Conservation (phyloP, 2,329 filamentous ascomycete species). For the Cladophialophora bantiana region DNA sequence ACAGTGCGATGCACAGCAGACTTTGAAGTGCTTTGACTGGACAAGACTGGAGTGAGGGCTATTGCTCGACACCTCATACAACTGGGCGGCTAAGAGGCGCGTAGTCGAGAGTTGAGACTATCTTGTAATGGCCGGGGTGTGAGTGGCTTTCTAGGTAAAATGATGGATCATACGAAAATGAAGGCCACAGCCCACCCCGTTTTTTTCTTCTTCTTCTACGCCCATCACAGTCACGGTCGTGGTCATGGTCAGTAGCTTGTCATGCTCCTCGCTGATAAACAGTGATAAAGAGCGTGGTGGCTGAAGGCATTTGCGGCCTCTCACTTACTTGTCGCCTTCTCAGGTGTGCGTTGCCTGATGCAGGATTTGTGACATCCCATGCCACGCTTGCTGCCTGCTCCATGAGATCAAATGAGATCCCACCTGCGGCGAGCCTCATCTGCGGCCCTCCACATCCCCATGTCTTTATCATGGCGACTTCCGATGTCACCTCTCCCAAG, state of each 20-base stretch:
- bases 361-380: neutral
- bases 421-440: neutral
- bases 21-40: neutral
- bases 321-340: neutral
- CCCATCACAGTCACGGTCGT: too few relatives aligned
- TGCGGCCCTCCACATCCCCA: neutral
- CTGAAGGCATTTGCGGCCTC: too few relatives aligned
- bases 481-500: neutral
- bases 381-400: neutral
- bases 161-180: too few relatives aligned
- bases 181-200: too few relatives aligned
- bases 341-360: neutral
- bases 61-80: neutral
- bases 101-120: neutral
- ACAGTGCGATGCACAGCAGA: neutral
- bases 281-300: too few relatives aligned
- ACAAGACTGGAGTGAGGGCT: neutral
- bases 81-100: slow-evolving; percentile 3
- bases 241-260: too few relatives aligned
- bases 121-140: too few relatives aligned
- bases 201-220: too few relatives aligned
- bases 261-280: too few relatives aligned
- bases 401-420: neutral
- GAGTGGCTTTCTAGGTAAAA: too few relatives aligned
- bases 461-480: neutral